phyloP scores from a whole-genome alignment of 495 filamentous ascomycete species.

The Hypoxylon perforatum region DNA sequence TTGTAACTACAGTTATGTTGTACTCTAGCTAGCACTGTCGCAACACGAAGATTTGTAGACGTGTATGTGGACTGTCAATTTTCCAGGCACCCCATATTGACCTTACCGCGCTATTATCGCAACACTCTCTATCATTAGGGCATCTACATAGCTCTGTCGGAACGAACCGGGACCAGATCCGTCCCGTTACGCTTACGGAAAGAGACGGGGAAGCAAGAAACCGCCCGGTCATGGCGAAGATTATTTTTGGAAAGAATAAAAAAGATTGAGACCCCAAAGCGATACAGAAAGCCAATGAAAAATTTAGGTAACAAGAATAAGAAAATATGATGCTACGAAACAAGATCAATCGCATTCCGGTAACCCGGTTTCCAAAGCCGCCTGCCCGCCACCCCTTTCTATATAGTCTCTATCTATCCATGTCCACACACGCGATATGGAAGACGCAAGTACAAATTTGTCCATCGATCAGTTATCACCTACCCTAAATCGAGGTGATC shows the following conservation, averaged over 20 bases:
- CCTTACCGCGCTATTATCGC: not conserved
- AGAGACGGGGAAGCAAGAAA: constrained; percentile 5
- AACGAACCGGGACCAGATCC: constrained; percentile 19
- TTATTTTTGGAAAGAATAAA: not conserved
- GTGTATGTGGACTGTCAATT: constrained; percentile 5
- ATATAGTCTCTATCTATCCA: not conserved
- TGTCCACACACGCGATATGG: not conserved
- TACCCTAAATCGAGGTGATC: constrained; percentile 22
- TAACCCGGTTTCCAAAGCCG: constrained; percentile 17
- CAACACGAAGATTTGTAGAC: constrained; percentile 2
- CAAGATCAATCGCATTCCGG: constrained; percentile 2
- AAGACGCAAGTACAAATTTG: constrained; percentile 29
- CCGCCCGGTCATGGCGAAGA: not conserved
- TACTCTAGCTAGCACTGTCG: constrained; percentile 3
- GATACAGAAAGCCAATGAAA: too few species aligned
- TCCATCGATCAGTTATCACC: constrained; percentile 31
- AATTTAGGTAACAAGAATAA: not conserved
- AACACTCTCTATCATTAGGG: not conserved
- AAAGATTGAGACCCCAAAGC: too few species aligned
- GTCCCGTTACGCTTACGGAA: constrained; percentile 11
- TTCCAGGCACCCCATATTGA: not conserved
- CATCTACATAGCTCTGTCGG: not conserved
- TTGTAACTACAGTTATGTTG: too few species aligned
- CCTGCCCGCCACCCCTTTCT: not conserved
- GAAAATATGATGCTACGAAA: not conserved